Evolutionary conservation across 2,329 filamentous ascomycete genomes (phyloP), one percentile per base, ranked within the genome.

Genomic region (Penicillium brevicompactum): DNA sequence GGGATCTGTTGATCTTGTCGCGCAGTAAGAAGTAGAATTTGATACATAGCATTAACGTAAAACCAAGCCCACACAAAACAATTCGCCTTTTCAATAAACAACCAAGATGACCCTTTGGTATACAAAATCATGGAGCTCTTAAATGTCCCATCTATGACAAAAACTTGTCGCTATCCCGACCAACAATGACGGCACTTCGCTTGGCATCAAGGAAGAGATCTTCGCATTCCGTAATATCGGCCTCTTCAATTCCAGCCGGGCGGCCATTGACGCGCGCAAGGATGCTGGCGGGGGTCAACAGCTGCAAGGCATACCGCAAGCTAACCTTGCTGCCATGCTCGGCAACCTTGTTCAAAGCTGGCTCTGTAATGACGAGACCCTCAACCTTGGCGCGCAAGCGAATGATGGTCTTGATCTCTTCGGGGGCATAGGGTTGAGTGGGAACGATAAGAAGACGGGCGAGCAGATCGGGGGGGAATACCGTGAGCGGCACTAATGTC

Each of bases 391-490:
- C 87, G 47, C 94, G 88, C 67, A 95, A 87, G 63, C 87, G 85
- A 67, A 97, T 88, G 74, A 99, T 99, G 58, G 87, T 87, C 78
- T 92, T 92, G 74, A 99, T 96, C 78, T 99, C 94, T 14, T 91
- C 86, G 41, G 87, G 84, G 58, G 87, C 84, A 78, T 97, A 99
- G 10, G 92, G 87, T 65, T 92, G 90, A 16, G 94, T 99, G 43
- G 94, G 94, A 69, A 99, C 88, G 77, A 99, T 97, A 70, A 99
- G 89, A 52, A 99, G 86, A 57, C 94, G 91, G 51, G 91, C 89
- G 52, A 99, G 84, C 65, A 99, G 92, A 75, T 99, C 94, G 9
- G 93, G 86, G 86, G 14, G 94, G 94, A 65, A 99, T 88, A 70
- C 94, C 94, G 77, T 99, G 94, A 4, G 94, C 91, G 53, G 92